These are phyloP conservation scores for Apostasia shenzhenica DNA, from an alignment of 106 monocot genomes.

Conservation along the genomic window DNA sequence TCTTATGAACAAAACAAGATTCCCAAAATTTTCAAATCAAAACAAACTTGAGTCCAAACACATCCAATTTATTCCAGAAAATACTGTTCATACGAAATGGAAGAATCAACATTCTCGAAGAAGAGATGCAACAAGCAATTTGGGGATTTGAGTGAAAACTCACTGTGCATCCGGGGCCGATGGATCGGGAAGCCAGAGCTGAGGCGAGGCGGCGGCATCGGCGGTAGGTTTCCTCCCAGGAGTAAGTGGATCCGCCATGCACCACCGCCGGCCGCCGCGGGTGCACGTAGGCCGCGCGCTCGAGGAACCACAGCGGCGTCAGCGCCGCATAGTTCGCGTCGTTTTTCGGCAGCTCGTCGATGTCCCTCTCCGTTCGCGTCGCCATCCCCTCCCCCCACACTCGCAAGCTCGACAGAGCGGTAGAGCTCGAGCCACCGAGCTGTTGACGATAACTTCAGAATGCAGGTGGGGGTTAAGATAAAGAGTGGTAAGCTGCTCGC, in stretches of 20 bases:
- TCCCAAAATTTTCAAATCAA: too few species aligned
- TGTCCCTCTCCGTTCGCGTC: conserved; percentile 35
- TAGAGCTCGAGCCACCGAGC: too few species aligned
- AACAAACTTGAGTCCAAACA: too few species aligned
- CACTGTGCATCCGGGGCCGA: conserved; percentile 69
- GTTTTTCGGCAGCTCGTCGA: conserved; percentile 91
- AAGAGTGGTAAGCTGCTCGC: too few species aligned
- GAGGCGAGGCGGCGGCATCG: conserved; percentile 90
- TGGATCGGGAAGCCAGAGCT: conserved; percentile 64
- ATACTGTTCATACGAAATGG: too few species aligned
- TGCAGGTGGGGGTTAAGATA: too few species aligned
- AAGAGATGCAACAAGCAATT: background rate
- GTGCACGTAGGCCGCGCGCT: conserved; percentile 74
- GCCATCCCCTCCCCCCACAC: background rate
- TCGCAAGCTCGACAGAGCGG: too few species aligned
- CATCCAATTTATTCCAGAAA: too few species aligned
- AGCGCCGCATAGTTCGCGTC: conserved; percentile 82
- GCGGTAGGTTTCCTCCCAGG: conserved; percentile 79
- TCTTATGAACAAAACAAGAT: too few species aligned
- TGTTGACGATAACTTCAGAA: too few species aligned
- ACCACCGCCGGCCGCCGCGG: conserved; percentile 61
- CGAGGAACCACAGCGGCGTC: conserved; percentile 93
- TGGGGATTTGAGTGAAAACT: background rate
- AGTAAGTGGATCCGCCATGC: conserved; percentile 57
- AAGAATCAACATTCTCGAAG: too few species aligned